These are phyloP conservation scores for Nemania abortiva DNA, from an alignment of 2,329 filamentous ascomycete genomes.

Conservation along the genomic window DNA sequence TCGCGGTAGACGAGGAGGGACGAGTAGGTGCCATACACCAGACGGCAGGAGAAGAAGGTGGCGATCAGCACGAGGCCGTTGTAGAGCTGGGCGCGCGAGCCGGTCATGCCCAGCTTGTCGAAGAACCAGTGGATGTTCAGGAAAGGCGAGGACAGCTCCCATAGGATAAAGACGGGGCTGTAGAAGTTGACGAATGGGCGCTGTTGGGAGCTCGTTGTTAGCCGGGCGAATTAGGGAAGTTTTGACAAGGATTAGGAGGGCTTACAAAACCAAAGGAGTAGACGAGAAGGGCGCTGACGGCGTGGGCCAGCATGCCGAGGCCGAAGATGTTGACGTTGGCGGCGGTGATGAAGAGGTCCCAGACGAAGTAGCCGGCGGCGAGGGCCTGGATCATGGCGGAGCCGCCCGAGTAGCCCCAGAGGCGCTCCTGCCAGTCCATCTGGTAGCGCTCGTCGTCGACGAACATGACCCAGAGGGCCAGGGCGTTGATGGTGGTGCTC, in stretches of 20 bases:
- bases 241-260: too few species aligned
- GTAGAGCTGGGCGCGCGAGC: conserved; percentile 77
- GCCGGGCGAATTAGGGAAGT: background rate
- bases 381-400: conserved; percentile 80
- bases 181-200: conserved; percentile 89
- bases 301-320: conserved; percentile 81
- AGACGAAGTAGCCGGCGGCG: conserved; percentile 85
- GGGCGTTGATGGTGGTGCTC: conserved; percentile 75
- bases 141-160: conserved; percentile 87
- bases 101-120: conserved; percentile 86
- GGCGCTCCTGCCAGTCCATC: conserved; percentile 75
- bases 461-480: conserved; percentile 81
- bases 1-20: conserved; percentile 77
- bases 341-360: conserved; percentile 80
- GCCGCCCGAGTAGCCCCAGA: conserved; percentile 83
- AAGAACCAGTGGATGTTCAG: conserved; percentile 94
- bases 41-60: conserved; percentile 81
- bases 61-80: conserved; percentile 79
- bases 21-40: conserved; percentile 82
- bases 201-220: conserved; percentile 57
- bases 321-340: conserved; percentile 79
- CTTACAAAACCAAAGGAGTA: conserved; percentile 85
- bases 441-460: conserved; percentile 73
- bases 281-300: conserved; percentile 77
- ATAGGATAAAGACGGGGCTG: conserved; percentile 83